Conservation (phyloP, 768 basidiomycete species). For the Russula vinacea region DNA sequence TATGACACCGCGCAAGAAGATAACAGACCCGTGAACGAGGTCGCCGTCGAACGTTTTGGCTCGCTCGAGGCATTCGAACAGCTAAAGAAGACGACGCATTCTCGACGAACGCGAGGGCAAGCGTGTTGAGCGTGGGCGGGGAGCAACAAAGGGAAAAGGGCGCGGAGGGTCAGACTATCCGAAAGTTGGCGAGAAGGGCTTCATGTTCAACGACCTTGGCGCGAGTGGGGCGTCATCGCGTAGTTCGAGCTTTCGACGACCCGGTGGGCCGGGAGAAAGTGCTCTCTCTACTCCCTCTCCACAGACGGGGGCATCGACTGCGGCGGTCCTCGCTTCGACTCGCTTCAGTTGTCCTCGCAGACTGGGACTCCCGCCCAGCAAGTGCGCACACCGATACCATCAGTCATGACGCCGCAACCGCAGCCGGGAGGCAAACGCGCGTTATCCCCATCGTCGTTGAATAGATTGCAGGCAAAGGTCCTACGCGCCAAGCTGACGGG, state of each 20-base stretch:
- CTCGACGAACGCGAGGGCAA: conserved; percentile 77
- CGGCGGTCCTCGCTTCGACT: conserved; percentile 52
- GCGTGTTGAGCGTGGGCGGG: conserved; percentile 40
- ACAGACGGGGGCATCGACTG: conserved; percentile 35
- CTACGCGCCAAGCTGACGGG: conserved; percentile 87
- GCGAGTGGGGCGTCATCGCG: conserved; percentile 68
- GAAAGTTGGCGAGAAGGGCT: conserved; percentile 48
- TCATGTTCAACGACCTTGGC: conserved; percentile 66
- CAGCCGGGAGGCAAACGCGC: conserved; percentile 43
- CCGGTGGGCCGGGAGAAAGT: conserved; percentile 58
- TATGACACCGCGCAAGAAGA: conserved; percentile 92
- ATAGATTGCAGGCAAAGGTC: conserved; percentile 90
- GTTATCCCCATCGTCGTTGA: conserved; percentile 75
- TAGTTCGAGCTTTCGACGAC: conserved; percentile 85
- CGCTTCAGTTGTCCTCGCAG: conserved; percentile 60
- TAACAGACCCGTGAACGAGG: conserved; percentile 62
- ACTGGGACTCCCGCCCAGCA: conserved; percentile 56
- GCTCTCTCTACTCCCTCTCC: conserved; percentile 57
- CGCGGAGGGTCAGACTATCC: conserved; percentile 33
- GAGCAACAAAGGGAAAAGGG: conserved; percentile 40
- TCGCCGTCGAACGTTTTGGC: conserved; percentile 87
- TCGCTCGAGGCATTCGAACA: conserved; percentile 82
- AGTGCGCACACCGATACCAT: conserved; percentile 81
- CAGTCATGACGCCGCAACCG: conserved; percentile 79
- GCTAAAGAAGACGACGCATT: conserved; percentile 82